Evolutionary conservation across 371 early-diverging fungal species (phyloP).

Genomic region (Zychaea mexicana): DNA sequence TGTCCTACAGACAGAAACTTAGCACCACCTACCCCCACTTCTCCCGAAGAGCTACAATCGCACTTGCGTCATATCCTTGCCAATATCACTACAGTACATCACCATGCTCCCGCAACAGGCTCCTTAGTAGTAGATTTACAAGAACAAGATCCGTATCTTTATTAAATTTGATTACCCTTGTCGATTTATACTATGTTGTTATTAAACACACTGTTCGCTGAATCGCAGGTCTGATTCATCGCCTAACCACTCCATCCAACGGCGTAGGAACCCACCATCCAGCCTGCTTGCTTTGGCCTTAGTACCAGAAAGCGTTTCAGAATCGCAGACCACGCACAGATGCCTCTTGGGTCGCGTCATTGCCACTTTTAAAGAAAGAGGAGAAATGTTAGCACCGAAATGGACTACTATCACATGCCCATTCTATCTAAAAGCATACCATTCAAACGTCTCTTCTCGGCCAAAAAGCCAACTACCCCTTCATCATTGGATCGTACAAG

Average conservation of each 20-base stretch:
- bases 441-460: conserved; percentile 85
- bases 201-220: conserved; percentile 30
- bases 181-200: not conserved
- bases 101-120: not conserved
- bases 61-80: conserved; percentile 1
- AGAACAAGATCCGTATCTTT: not conserved
- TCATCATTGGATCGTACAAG: conserved; percentile 86
- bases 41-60: not conserved
- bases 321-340: conserved; percentile 86
- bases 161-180: not conserved
- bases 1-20: not conserved
- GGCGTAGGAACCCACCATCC: conserved; percentile 56
- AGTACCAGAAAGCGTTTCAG: conserved; percentile 56
- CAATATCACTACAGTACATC: conserved; percentile 6
- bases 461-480: conserved; percentile 89
- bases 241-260: conserved; percentile 59
- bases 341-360: conserved; percentile 92
- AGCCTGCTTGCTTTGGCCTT: conserved; percentile 18
- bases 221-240: conserved; percentile 62
- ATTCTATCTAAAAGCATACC: conserved; percentile 25
- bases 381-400: too few relatives aligned
- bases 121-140: not conserved
- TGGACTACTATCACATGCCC: too few relatives aligned
- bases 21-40: not conserved
- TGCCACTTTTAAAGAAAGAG: too few relatives aligned